A percentile compares a stretch with the other conserved stretches of the same genome.
Conservation (phyloP, 495 filamentous ascomycete species). For the Talaromyces liani region DNA sequence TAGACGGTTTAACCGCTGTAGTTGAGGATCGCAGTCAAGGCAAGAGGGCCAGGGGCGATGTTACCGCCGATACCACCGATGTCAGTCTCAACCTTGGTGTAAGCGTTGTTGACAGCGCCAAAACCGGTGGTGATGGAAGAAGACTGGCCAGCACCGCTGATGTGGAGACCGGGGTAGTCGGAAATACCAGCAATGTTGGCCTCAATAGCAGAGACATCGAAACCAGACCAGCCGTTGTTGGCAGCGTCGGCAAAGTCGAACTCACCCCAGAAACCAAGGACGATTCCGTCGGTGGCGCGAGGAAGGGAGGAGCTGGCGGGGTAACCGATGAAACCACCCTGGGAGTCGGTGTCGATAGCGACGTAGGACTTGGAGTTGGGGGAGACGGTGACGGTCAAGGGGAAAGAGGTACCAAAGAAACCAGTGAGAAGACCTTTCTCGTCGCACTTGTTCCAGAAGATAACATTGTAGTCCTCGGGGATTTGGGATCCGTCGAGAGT, state of each 20-base stretch:
- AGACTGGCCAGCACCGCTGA: conserved; percentile 21
- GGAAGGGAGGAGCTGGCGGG: conserved; percentile 9
- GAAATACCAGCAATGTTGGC: conserved; percentile 24
- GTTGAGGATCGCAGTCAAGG: conserved; percentile 23
- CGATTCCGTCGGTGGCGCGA: conserved; percentile 9
- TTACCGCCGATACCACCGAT: conserved; percentile 36
- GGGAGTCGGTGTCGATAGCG: conserved; percentile 39
- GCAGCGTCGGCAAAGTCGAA: conserved; percentile 30
- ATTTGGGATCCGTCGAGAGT: conserved; percentile 32
- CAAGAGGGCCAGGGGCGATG: conserved; percentile 20
- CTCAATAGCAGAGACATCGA: conserved; percentile 34
- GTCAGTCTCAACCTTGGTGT: conserved; percentile 24
- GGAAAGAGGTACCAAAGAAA: conserved; percentile 31
- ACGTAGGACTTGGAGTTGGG: conserved; percentile 34
- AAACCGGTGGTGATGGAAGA: conserved; percentile 24
- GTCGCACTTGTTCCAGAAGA: conserved; percentile 48
- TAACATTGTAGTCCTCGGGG: conserved; percentile 23
- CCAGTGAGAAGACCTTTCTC: conserved; percentile 28
- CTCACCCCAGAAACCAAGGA: conserved; percentile 30
- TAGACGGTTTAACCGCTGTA: conserved; percentile 20
- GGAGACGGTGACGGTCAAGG: conserved; percentile 33
- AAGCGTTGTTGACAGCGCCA: conserved; percentile 27
- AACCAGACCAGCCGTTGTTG: conserved; percentile 34
- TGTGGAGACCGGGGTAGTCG: conserved; percentile 5
- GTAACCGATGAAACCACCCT: conserved; percentile 27